Evolutionary conservation across 2,329 filamentous ascomycete species (phyloP).

Genomic region (Beauveria pseudobassiana): DNA sequence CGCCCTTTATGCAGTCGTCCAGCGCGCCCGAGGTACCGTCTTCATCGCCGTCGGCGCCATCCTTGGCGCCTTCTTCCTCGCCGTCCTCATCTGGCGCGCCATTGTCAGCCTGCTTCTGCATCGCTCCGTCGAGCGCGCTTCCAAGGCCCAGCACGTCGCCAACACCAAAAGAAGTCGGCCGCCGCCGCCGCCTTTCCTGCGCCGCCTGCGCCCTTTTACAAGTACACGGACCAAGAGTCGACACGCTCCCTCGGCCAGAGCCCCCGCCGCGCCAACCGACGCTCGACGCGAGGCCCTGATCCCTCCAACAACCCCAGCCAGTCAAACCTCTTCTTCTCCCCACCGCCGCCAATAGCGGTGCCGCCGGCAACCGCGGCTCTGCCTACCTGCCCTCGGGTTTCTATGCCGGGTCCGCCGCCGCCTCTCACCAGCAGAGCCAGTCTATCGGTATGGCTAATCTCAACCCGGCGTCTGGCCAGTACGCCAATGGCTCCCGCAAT

Average conservation of each 20-base stretch:
- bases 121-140: conserved; percentile 79
- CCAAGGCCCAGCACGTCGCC: conserved; percentile 62
- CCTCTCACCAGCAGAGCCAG: conserved; percentile 37
- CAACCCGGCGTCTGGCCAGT: conserved; percentile 50
- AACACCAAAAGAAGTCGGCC: conserved; percentile 49
- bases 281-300: conserved; percentile 43
- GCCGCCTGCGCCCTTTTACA: conserved; percentile 54
- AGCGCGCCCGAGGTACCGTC: conserved; percentile 79
- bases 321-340: conserved; percentile 86
- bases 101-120: conserved; percentile 87
- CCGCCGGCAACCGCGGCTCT: conserved; percentile 59
- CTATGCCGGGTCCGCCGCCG: conserved; percentile 60
- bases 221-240: conserved; percentile 53
- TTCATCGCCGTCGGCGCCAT: conserved; percentile 92
- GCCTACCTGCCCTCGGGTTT: conserved; percentile 86
- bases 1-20: conserved; percentile 88
- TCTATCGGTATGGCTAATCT: conserved; percentile 56
- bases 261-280: conserved; percentile 37
- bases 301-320: conserved; percentile 52
- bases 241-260: conserved; percentile 40
- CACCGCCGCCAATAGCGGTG: conserved; percentile 66
- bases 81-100: conserved; percentile 80
- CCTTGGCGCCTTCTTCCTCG: conserved; percentile 72
- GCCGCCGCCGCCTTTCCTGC: conserved; percentile 45
- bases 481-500: conserved; percentile 30